Conservation (phyloP, 331 rosid genomes). For the Pyrus hybrid region DNA sequence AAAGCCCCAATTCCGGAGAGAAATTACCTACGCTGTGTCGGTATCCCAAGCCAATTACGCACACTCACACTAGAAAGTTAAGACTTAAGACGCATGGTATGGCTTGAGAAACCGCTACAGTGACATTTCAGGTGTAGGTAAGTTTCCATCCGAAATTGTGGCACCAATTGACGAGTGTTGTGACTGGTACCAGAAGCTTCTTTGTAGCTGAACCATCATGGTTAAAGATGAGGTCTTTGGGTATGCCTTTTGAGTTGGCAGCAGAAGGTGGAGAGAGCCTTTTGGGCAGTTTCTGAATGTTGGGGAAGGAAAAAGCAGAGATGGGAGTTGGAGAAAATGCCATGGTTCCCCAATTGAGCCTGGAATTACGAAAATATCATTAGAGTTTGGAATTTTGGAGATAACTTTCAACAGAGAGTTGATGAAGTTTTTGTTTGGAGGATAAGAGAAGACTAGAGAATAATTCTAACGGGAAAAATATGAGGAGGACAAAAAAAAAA, state of each 20-base stretch:
- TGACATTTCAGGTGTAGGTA: neutral
- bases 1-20: neutral
- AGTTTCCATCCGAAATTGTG: neutral
- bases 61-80: no score
- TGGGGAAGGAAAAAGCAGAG: conserved; percentile 48
- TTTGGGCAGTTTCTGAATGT: conserved; percentile 27
- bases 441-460: conserved; percentile 22
- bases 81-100: no score
- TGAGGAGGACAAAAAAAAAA: no score
- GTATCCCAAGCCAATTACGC: no score
- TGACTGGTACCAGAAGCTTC: conserved; percentile 53
- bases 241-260: conserved; percentile 41
- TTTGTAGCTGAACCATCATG: conserved; percentile 59
- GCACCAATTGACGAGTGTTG: neutral
- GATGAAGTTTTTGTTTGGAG: neutral
- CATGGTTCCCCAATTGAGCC: conserved; percentile 33
- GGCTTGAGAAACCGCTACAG: neutral
- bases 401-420: conserved; percentile 9
- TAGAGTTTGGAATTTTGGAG: neutral
- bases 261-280: conserved; percentile 26
- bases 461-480: no score
- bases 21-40: no score
- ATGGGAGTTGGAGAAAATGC: conserved; percentile 51
- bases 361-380: neutral
- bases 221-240: conserved; percentile 74